These are phyloP conservation scores for Globisporangium middletonii DNA, from an alignment of 352 stramenopile genomes.

Conservation along the genomic window DNA sequence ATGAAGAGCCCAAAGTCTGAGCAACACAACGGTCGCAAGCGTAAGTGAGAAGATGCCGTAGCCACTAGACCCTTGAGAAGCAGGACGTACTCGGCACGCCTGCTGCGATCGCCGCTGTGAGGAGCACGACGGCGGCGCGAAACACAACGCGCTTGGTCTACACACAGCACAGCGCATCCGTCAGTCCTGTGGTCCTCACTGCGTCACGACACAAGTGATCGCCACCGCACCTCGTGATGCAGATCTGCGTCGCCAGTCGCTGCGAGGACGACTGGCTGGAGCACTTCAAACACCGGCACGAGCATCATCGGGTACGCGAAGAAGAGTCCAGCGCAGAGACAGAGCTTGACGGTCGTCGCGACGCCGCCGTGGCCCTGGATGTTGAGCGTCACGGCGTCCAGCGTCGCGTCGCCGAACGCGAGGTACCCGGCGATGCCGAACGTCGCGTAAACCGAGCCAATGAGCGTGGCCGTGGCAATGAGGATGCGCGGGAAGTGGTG, in stretches of 20 bases:
- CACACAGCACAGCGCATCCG: background rate
- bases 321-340: conserved; percentile 62
- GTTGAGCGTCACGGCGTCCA: conserved; percentile 80
- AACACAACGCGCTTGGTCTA: conserved; percentile 17
- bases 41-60: too few relatives aligned
- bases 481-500: conserved; percentile 49
- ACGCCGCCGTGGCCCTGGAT: conserved; percentile 32
- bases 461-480: conserved; percentile 33
- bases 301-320: conserved; percentile 86
- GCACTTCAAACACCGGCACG: conserved; percentile 63
- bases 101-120: conserved; percentile 15
- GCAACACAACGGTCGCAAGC: too few relatives aligned
- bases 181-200: background rate
- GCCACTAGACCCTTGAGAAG: too few relatives aligned
- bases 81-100: conserved; percentile 18
- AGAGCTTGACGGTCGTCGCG: conserved; percentile 67
- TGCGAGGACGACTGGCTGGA: conserved; percentile 19
- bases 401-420: conserved; percentile 52
- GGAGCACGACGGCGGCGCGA: conserved; percentile 40
- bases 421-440: conserved; percentile 70
- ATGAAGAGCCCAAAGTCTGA: conserved; percentile 78
- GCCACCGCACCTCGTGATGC: background rate
- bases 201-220: too few relatives aligned
- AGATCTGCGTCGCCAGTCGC: background rate
- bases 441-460: conserved; percentile 57